Evolutionary conservation across 345 rosid species (phyloP).

Genomic region (Erucastrum elatum): DNA sequence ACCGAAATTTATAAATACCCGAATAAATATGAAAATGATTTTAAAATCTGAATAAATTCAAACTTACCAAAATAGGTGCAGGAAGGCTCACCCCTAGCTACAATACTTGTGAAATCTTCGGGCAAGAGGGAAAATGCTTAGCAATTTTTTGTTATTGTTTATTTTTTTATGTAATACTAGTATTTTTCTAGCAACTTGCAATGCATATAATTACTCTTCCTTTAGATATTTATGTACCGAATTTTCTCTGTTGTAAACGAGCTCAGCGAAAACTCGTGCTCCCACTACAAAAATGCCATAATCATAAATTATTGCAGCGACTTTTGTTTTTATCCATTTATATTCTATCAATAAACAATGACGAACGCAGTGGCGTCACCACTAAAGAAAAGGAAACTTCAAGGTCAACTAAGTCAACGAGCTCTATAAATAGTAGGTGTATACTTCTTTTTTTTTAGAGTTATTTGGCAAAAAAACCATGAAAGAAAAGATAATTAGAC

Average conservation of each 20-base stretch:
- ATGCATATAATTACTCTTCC: neutral
- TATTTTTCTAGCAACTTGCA: slow-evolving; percentile 8
- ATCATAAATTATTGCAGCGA: neutral
- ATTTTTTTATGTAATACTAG: neutral
- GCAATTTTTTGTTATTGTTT: neutral
- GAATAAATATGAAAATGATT: too few relatives aligned
- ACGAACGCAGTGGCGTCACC: slow-evolving; percentile 34
- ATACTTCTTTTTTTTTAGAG: too few relatives aligned
- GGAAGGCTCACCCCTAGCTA: too few relatives aligned
- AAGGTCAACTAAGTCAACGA: slow-evolving; percentile 31
- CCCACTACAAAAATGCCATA: neutral
- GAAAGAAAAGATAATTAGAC: too few relatives aligned
- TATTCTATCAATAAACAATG: neutral
- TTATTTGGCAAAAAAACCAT: too few relatives aligned
- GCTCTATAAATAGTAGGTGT: neutral
- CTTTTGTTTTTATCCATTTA: neutral
- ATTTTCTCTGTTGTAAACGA: slow-evolving; percentile 15
- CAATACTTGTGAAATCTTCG: neutral
- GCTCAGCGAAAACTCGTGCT: neutral
- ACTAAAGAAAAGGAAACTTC: slow-evolving; percentile 8
- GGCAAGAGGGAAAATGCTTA: neutral
- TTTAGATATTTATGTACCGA: slow-evolving; percentile 1
- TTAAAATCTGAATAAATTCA: too few relatives aligned
- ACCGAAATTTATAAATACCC: too few relatives aligned
- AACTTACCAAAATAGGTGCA: too few relatives aligned